Base-by-base conservation (phyloP, 2,329 filamentous ascomycete species). In the Cercospora sp. region DNA sequence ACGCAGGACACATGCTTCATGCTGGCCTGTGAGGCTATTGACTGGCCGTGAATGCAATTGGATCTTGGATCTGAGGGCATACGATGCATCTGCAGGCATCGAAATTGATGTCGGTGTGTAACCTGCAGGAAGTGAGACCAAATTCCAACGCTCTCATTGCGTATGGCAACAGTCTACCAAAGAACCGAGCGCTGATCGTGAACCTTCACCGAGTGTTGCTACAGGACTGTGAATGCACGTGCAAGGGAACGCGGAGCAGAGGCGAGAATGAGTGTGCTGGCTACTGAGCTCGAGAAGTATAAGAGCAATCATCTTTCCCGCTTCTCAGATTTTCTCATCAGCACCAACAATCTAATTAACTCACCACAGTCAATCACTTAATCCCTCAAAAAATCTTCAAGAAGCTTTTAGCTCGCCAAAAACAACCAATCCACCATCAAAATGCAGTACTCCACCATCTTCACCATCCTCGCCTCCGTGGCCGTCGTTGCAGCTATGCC, bases 381-480 rank as follows among this genome's bases (percentile, higher is more conserved):
- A 60, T 51, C 53, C 20, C 60, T 68, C 53, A 60, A 51, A 55
- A 26, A 66, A 66, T 42, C 30, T 66, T 42, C 59, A 58, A 60
- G 48, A 42, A 55, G 60, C 64, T 63, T 66, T 63, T 57, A 48
- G 57, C 64, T 65, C 62, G 40, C 51, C 62, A 51, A 51, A 51
- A 51, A 51, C 45, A 63, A 60, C 64, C 60, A 45, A 40, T 51
- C 45, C 59, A 69, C 60, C 31, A 57, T 64, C 65, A 71, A 70
- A 65, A 71, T 71, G 69, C 69, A 70, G 58, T 71, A 67, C 68
- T 67, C 62, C 60, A 65, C 68, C 65, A 68, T 69, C 62, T 65
- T 71, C 69, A 60, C 63, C 62, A 55, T 70, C 63, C 55, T 66
- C 61, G 68, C 68, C 64, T 64, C 69, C 61, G 64, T 62, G 40